Evolutionary conservation across 805 yeast genomes (phyloP), one percentile per base, ranked within the genome.

Genomic region (Candida pseudofarinosa): DNA sequence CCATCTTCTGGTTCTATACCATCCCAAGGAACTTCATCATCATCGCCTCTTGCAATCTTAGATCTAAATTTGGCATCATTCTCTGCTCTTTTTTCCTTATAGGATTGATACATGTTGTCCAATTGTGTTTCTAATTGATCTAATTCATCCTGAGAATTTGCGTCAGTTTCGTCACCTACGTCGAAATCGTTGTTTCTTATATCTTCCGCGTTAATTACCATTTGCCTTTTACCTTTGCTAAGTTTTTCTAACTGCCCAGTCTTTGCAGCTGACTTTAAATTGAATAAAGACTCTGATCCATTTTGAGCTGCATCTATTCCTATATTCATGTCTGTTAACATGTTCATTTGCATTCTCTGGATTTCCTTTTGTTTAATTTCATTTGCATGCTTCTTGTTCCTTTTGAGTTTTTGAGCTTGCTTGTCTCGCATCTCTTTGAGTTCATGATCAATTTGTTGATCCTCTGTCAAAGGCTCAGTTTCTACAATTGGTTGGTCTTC

Each of bases 261-360:
- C 63, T 85, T 85, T 62, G 87, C 87, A 3, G 97, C 97, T n/a
- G 77, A 67, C 56, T 81, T 84, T 60, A 93, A 73, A 57, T 83
- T 88, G 70, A 93, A 93, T 45, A 88, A 69, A 1, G 90, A 77
- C 45, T 85, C 90, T 42, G 84, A 74, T 31, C 93, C 96, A 46
- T 80, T 72, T 41, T 77, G 77, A 14, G 88, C 91, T 14, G 97
- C 96, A 60, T 93, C 99, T 42, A 88, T 73, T 76, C 98, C 97
- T 49, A 93, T 81, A 57, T 89, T 95, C 69, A 77, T 79, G 57
- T 95, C 96, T 4, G 97, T 87, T 45, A 86, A 71, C 96, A 93
- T 90, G 63, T 87, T 88, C 91, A 93, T 83, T 68, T 93, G 97
- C 86, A 88, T 83, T 69, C 98, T 80, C 38, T 77, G 73, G 38